phyloP scores from a whole-genome alignment of 2,329 filamentous ascomycete species.

The Trichoderma endophyticum region DNA sequence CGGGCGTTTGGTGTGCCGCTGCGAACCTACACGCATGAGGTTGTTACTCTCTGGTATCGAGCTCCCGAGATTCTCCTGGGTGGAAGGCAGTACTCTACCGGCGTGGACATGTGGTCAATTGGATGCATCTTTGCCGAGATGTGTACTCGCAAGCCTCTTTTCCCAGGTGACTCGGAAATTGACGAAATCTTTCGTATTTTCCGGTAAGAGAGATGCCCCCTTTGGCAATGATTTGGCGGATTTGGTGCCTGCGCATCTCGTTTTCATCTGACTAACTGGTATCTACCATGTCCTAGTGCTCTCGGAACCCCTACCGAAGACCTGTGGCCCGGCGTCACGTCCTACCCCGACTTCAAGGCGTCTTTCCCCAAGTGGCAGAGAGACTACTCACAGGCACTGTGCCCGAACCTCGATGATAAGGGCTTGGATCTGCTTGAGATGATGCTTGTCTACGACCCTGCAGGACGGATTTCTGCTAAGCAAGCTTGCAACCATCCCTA shows the following conservation, averaged over 20 bases:
- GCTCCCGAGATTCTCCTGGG: conserved; percentile 87
- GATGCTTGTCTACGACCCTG: conserved; percentile 84
- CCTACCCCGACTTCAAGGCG: conserved; percentile 88
- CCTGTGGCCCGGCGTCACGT: conserved; percentile 88
- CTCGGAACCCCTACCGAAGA: conserved; percentile 81
- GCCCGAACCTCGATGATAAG: conserved; percentile 68
- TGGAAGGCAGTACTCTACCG: conserved; percentile 87
- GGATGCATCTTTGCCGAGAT: conserved; percentile 96
- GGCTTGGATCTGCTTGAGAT: conserved; percentile 65
- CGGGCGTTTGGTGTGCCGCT: conserved; percentile 88
- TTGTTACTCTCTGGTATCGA: conserved; percentile 92
- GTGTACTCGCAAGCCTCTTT: conserved; percentile 89
- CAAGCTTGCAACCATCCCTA: conserved; percentile 81
- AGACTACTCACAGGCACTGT: conserved; percentile 62
- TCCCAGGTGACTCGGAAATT: conserved; percentile 78
- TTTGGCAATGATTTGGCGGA: background rate
- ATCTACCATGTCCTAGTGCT: conserved; percentile 44
- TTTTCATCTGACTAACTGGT: background rate
- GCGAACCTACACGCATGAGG: conserved; percentile 90
- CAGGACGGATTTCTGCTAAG: conserved; percentile 83
- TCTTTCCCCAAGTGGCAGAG: conserved; percentile 90
- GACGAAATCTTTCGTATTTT: conserved; percentile 56
- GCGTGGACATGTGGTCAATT: conserved; percentile 94
- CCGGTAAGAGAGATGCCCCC: conserved; percentile 50
- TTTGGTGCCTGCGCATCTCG: background rate